Evolutionary conservation across 2,329 filamentous ascomycete species (phyloP), one percentile per base, ranked within the genome.

Genomic region (Neocatenulostroma microsporum): DNA sequence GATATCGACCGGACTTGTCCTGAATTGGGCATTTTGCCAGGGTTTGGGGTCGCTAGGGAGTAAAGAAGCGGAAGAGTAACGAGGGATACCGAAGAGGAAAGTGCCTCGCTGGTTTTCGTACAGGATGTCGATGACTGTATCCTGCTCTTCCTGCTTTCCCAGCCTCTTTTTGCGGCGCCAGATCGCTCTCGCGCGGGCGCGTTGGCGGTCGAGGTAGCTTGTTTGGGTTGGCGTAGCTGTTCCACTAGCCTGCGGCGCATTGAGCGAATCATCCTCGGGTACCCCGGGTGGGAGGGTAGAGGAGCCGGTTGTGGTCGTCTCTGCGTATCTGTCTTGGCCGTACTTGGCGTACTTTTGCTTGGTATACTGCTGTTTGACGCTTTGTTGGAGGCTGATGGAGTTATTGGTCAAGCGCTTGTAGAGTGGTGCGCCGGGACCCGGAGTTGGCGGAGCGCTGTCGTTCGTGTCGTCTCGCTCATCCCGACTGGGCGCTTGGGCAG

Each of bases 61-160:
- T 1, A 98, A 72, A 2, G 88, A 89, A 45, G 80, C 82, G 6
- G 78, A 74, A 1, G 88, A 94, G 67, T 95, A 98, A n/a, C 93
- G 72, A 0, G 88, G 80, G 10, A 87, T 74, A 19, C 91, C 89
- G 53, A 89, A 96, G 44, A 94, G 69, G 55, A 95, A 94, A 25
- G 78, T 80, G 9, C 91, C 91, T 39, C 91, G 76, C 64, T 98
- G 84, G 55, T 98, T 98, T 60, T 98, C 91, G 61, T 94, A 96
- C 0, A 98, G 69, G 4, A 96, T 75, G 46, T 98, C 91, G 42
- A 96, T 78, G 20, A 75, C 80, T 2, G 56, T 58, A 30, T 65
- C 60, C n/a, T n/a, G n/a, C 18, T 60, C 55, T 12, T 65, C 62
- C 17, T 57, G 47, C 18, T 34, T 24, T n/a, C n/a, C n/a, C n/a